phyloP scores from a whole-genome alignment of 192 early-diverging fungal genomes.

The Coemansia reversa region DNA sequence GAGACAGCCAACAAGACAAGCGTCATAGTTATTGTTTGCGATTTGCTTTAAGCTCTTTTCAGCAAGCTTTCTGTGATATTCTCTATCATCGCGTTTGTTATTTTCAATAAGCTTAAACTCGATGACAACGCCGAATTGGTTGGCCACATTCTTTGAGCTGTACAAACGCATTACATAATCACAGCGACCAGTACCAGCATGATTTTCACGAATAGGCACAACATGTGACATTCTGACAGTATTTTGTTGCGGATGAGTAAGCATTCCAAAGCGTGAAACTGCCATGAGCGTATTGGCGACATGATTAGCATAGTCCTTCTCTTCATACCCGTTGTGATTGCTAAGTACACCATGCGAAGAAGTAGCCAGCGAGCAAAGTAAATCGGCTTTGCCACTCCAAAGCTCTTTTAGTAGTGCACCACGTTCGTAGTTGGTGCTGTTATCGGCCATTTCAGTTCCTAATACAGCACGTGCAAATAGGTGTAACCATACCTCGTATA shows the following conservation, averaged over 20 bases:
- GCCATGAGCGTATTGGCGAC: conserved; percentile 34
- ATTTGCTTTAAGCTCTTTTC: conserved; percentile 20
- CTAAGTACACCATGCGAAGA: conserved; percentile 36
- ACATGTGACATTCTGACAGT: conserved; percentile 19
- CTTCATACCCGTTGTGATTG: conserved; percentile 34
- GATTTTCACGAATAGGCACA: conserved; percentile 12
- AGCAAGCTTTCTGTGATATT: conserved; percentile 12
- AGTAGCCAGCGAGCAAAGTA: conserved; percentile 19
- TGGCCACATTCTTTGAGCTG: conserved; percentile 21
- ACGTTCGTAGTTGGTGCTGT: conserved; percentile 21
- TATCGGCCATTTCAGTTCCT: conserved; percentile 23
- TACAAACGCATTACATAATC: conserved; percentile 19
- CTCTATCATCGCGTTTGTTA: conserved; percentile 7
- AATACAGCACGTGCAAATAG: conserved; percentile 30
- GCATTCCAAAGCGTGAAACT: conserved; percentile 31
- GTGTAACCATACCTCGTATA: conserved; percentile 23
- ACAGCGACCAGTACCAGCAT: conserved; percentile 12
- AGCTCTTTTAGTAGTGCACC: conserved; percentile 25
- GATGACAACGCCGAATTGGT: conserved; percentile 35
- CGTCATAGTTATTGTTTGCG: conserved; percentile 17
- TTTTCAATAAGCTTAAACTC: conserved; percentile 37
- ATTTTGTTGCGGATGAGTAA: conserved; percentile 31
- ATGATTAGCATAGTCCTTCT: conserved; percentile 46
- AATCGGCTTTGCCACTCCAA: conserved; percentile 22
- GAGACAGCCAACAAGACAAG: conserved; percentile 25